These are phyloP conservation scores for Fusarium neocosmosporiellum DNA, from an alignment of 2,329 filamentous ascomycete genomes.

Conservation along the genomic window DNA sequence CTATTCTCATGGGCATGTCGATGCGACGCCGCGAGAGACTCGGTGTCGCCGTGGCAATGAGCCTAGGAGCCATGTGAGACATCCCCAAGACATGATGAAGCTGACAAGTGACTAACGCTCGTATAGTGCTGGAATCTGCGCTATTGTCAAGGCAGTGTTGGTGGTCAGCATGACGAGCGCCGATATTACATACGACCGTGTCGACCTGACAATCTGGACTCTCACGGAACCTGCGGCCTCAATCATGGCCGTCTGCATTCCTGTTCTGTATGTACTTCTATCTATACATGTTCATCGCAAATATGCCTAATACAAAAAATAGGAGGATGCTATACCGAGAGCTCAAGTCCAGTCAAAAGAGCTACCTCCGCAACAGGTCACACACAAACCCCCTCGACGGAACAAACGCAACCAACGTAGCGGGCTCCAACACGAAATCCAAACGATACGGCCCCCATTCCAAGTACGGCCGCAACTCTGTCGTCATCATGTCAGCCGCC, in stretches of 20 bases:
- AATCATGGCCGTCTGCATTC: conserved; percentile 51
- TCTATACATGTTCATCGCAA: background rate
- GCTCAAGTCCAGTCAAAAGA: conserved; percentile 45
- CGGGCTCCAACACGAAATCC: conserved; percentile 21
- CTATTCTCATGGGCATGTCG: conserved; percentile 47
- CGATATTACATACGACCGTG: conserved; percentile 49
- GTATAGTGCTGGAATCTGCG: conserved; percentile 46
- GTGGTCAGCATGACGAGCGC: conserved; percentile 47
- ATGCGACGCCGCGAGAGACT: conserved; percentile 48
- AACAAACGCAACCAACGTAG: conserved; percentile 5
- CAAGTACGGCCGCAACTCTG: conserved; percentile 45
- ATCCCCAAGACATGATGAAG: background rate
- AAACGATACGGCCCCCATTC: conserved; percentile 32
- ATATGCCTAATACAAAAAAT: conserved; percentile 8
- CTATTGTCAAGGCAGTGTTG: conserved; percentile 49
- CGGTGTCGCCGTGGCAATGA: conserved; percentile 51
- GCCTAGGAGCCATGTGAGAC: conserved; percentile 48
- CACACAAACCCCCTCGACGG: conserved; percentile 18
- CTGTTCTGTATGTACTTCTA: conserved; percentile 44
- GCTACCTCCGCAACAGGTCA: conserved; percentile 41
- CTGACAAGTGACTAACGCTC: conserved; percentile 7
- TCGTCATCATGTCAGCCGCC: conserved; percentile 47
- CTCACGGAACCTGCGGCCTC: conserved; percentile 49
- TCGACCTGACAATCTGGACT: conserved; percentile 52
- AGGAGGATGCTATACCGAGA: conserved; percentile 51